A percentile compares a stretch with the other conserved stretches of the same genome.
Conservation (phyloP, 1,284 basidiomycete species). For the Pseudozyma tsukubaensis region DNA sequence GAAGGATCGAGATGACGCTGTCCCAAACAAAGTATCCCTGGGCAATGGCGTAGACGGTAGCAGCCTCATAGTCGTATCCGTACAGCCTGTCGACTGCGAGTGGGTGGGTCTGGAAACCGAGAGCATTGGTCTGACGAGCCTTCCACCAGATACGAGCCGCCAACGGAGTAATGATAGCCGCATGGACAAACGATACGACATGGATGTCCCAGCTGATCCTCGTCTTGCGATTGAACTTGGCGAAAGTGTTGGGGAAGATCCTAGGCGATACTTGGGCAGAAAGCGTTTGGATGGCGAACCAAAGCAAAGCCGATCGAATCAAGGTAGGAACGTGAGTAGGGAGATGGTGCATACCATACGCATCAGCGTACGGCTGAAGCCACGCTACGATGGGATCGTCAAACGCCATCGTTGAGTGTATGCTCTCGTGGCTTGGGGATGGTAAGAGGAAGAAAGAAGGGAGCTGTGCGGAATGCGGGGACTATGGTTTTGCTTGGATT, state of each 20-base stretch:
- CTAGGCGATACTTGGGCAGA: conserved; percentile 58
- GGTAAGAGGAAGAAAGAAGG: not conserved
- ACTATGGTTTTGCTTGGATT: not conserved
- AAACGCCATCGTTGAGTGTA: not conserved
- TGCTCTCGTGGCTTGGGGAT: no score
- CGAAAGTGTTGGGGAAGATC: conserved; percentile 64
- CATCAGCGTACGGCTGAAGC: conserved; percentile 54
- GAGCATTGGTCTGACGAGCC: conserved; percentile 45
- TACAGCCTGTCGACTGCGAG: conserved; percentile 58
- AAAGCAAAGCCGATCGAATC: conserved; percentile 60
- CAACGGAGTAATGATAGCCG: conserved; percentile 57
- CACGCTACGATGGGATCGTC: conserved; percentile 30
- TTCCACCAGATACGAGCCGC: conserved; percentile 55
- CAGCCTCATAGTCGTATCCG: conserved; percentile 62
- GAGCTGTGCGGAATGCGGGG: not conserved
- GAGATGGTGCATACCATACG: conserved; percentile 58
- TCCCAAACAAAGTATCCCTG: conserved; percentile 68
- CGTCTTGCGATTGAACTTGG: conserved; percentile 57
- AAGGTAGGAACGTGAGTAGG: conserved; percentile 61
- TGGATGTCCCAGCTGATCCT: conserved; percentile 69
- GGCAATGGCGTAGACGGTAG: conserved; percentile 61
- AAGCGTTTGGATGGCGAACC: conserved; percentile 64
- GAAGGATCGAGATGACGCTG: conserved; percentile 60
- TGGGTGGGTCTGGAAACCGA: conserved; percentile 37
- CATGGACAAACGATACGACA: conserved; percentile 64